Conservation (phyloP, 495 filamentous ascomycete species). For the Aeminium ludgeri region DNA sequence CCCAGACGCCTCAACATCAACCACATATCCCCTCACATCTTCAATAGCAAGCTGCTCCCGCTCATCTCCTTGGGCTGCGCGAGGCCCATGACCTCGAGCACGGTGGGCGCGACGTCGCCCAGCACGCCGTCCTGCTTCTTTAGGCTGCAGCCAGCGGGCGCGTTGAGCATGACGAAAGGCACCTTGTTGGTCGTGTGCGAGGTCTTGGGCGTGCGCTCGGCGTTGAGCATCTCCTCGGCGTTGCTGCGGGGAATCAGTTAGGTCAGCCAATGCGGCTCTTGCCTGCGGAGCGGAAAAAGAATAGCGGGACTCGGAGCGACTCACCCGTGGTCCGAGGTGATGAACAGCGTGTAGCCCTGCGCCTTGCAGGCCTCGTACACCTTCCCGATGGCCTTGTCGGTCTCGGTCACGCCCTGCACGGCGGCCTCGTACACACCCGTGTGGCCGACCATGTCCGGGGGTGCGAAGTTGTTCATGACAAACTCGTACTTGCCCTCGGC, state of each 20-base stretch:
- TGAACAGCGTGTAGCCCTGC: slow-evolving; percentile 76
- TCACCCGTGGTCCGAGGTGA: slow-evolving; percentile 93
- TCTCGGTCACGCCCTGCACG: slow-evolving; percentile 65
- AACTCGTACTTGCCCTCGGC: slow-evolving; percentile 71
- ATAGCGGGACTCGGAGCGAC: too few species aligned
- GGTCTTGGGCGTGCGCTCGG: slow-evolving; percentile 89
- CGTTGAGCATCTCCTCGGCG: slow-evolving; percentile 96
- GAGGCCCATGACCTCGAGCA: slow-evolving; percentile 80
- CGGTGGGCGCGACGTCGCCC: slow-evolving; percentile 87
- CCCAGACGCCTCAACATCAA: too few species aligned
- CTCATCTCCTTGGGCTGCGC: slow-evolving; percentile 84
- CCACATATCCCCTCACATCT: too few species aligned
- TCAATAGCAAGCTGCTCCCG: slow-evolving; percentile 66
- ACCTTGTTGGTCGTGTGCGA: slow-evolving; percentile 96
- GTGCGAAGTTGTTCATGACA: slow-evolving; percentile 99
- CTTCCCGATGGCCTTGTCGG: slow-evolving; percentile 81
- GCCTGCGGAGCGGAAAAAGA: too few species aligned
- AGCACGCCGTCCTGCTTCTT: slow-evolving; percentile 75
- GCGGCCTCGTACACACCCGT: slow-evolving; percentile 96
- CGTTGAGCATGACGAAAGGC: slow-evolving; percentile 95
- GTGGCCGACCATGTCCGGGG: slow-evolving; percentile 98
- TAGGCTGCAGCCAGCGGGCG: slow-evolving; percentile 73
- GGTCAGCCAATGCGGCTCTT: too few species aligned
- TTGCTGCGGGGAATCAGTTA: too few species aligned
- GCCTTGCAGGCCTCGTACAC: slow-evolving; percentile 88